A percentile compares a stretch with the other conserved stretches of the same genome.
Conservation (phyloP, 2,329 filamentous ascomycete genomes). For the Byssothecium circinans region DNA sequence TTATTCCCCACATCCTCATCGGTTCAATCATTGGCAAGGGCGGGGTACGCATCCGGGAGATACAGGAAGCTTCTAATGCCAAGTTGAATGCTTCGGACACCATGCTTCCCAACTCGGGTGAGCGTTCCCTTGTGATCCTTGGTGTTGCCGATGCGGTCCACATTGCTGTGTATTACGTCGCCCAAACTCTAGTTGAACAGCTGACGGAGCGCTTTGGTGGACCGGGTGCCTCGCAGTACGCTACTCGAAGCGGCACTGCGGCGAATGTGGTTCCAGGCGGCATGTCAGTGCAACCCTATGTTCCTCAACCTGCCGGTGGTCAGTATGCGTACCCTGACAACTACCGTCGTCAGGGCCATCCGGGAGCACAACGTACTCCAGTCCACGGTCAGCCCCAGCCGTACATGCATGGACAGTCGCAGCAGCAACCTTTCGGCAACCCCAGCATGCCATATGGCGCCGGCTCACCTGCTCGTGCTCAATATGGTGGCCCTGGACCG, state of each 20-base stretch:
- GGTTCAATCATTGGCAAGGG: conserved; percentile 98
- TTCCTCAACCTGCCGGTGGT: conserved; percentile 87
- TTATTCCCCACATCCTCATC: conserved; percentile 96
- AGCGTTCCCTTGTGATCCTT: conserved; percentile 96
- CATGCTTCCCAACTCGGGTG: conserved; percentile 89
- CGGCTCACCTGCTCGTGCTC: conserved; percentile 67
- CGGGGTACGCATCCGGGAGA: conserved; percentile 93
- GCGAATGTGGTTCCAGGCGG: conserved; percentile 92
- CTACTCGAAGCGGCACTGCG: conserved; percentile 88
- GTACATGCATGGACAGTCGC: conserved; percentile 70
- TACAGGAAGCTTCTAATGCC: conserved; percentile 95
- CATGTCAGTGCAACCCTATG: conserved; percentile 99
- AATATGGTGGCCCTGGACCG: conserved; percentile 78
- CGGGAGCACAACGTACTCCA: conserved; percentile 71
- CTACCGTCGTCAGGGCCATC: conserved; percentile 69
- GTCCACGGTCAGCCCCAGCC: conserved; percentile 66
- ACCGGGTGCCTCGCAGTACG: conserved; percentile 95
- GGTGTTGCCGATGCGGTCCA: conserved; percentile 98
- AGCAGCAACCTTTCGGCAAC: conserved; percentile 50
- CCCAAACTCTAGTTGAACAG: conserved; percentile 96
- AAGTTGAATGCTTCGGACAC: conserved; percentile 95
- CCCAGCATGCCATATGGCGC: conserved; percentile 78
- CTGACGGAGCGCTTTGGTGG: conserved; percentile 95
- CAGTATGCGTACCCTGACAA: conserved; percentile 91
- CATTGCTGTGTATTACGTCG: conserved; percentile 98